These are phyloP conservation scores for Plasmodium blacklocki DNA, from an alignment of 169 alveolate species.

Conservation along the genomic window DNA sequence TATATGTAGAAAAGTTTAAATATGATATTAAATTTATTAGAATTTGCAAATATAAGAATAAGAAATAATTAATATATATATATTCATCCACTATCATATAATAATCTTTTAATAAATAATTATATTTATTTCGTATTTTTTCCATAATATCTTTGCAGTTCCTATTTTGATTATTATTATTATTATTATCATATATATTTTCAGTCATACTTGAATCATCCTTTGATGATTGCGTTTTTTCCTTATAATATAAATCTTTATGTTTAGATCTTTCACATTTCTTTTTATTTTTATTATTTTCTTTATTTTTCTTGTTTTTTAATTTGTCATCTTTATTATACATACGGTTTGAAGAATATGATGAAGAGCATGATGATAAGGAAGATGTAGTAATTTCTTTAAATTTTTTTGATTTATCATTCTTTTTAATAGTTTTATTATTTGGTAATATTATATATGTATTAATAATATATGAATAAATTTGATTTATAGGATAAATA, in stretches of 20 bases:
- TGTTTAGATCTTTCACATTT: neutral
- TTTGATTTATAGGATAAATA: conserved; percentile 9
- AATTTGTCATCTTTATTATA: neutral
- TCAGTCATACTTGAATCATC: conserved; percentile 39
- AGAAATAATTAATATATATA: conserved; percentile 56
- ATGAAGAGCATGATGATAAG: neutral
- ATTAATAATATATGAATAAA: conserved; percentile 14
- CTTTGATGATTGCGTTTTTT: neutral
- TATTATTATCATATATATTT: conserved; percentile 8
- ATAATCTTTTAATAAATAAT: conserved; percentile 21
- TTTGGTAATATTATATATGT: neutral
- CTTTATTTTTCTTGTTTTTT: conserved; percentile 9
- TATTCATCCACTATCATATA: conserved; percentile 48
- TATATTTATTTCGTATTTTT: conserved; percentile 55
- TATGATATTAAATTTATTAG: conserved; percentile 40
- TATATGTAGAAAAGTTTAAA: conserved; percentile 52
- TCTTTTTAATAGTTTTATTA: neutral
- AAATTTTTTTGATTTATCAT: neutral
- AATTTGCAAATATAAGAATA: conserved; percentile 66
- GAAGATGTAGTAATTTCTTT: neutral
- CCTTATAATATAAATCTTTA: neutral
- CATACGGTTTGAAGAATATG: neutral
- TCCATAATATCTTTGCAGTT: neutral
- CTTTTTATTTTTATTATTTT: neutral
- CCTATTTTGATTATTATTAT: neutral